These are phyloP conservation scores for Neonectria punicea DNA, from an alignment of 2,329 filamentous ascomycete genomes.

Conservation along the genomic window DNA sequence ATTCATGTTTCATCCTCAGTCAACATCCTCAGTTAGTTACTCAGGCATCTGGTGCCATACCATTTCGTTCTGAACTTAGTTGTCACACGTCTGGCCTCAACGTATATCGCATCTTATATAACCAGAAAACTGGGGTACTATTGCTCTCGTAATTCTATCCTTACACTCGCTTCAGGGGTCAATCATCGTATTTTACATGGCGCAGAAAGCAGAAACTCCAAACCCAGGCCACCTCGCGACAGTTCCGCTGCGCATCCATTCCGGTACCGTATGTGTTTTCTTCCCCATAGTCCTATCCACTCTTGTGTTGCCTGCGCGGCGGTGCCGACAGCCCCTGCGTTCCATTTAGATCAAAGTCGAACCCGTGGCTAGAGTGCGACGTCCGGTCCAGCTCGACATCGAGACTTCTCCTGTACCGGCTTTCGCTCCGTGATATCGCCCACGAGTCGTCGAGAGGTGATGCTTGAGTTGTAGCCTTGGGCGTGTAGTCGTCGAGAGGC, in stretches of 20 bases:
- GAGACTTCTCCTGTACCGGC: constrained; percentile 25
- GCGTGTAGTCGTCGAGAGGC: constrained; percentile 10
- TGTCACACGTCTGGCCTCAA: background rate
- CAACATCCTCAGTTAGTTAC: too few relatives aligned
- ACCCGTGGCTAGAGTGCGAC: constrained; percentile 33
- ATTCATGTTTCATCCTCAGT: too few relatives aligned
- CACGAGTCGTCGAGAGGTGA: constrained; percentile 29
- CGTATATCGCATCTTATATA: background rate
- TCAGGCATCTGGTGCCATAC: too few relatives aligned
- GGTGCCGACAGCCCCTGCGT: constrained; percentile 39
- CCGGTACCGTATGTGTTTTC: background rate
- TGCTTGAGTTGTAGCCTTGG: constrained; percentile 4
- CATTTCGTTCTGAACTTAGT: too few relatives aligned
- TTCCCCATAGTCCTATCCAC: background rate
- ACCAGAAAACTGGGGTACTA: background rate
- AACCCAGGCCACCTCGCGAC: background rate
- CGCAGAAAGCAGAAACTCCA: background rate
- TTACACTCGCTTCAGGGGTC: background rate
- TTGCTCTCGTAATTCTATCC: background rate
- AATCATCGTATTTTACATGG: background rate
- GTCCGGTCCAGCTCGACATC: constrained; percentile 24
- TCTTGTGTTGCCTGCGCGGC: constrained; percentile 9
- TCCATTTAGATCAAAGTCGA: constrained; percentile 36
- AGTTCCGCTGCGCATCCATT: background rate
- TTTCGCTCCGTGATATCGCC: constrained; percentile 30